These are phyloP conservation scores for Crithidia sp. DNA, from an alignment of 208 protist species.

Conservation along the genomic window DNA sequence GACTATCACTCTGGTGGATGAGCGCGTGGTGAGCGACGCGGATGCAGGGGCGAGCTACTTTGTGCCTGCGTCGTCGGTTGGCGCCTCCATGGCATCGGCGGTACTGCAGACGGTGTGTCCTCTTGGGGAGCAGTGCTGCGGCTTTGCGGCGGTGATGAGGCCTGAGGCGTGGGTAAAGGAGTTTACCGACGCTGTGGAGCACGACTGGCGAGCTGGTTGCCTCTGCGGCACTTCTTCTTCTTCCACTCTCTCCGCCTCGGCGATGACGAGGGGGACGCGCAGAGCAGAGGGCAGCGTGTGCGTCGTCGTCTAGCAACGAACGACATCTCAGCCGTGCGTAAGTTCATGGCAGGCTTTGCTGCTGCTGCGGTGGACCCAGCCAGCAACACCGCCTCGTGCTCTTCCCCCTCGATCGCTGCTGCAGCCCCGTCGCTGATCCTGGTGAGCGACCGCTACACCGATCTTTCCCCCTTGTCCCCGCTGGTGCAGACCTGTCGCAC, in stretches of 20 bases:
- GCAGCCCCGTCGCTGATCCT: constrained; percentile 33
- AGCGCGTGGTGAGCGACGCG: constrained; percentile 55
- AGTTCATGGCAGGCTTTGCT: not conserved
- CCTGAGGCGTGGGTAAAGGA: constrained; percentile 46
- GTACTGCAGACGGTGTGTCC: constrained; percentile 77
- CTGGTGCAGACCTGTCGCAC: constrained; percentile 27
- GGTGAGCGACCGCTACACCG: constrained; percentile 50
- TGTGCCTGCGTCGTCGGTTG: constrained; percentile 49
- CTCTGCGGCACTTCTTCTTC: not conserved
- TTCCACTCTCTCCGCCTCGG: too few relatives aligned
- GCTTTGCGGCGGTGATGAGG: constrained; percentile 29
- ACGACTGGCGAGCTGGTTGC: constrained; percentile 18
- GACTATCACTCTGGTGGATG: constrained; percentile 95
- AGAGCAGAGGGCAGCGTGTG: not conserved
- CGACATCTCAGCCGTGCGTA: constrained; percentile 6
- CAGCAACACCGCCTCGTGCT: too few relatives aligned
- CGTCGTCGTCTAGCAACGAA: not conserved
- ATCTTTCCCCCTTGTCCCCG: constrained; percentile 41
- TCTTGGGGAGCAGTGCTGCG: constrained; percentile 86
- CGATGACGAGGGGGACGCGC: not conserved
- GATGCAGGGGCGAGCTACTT: constrained; percentile 98
- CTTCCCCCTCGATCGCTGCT: too few relatives aligned
- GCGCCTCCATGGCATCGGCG: constrained; percentile 68
- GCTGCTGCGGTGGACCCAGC: not conserved
- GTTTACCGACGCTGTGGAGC: constrained; percentile 27